Percentiles rank a stretch among this genome's conserved stretches.
Evolutionary conservation across 257 asterid genomes (phyloP).

Genomic region (Knoxia roxburghii): DNA sequence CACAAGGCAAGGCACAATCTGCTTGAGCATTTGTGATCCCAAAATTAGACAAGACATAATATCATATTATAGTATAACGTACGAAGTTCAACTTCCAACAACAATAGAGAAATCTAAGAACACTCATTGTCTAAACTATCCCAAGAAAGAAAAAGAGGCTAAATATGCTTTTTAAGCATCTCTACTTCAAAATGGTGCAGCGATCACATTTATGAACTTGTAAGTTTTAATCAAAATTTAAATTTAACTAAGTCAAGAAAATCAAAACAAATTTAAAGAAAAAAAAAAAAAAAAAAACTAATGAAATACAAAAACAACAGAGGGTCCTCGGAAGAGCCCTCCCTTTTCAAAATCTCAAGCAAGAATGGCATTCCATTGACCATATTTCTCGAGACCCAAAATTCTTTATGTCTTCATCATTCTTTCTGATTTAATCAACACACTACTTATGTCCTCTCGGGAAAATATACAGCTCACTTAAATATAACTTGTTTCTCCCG

Average conservation of each 20-base stretch:
- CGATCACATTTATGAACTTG: constrained; percentile 40
- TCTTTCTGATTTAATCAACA: constrained; percentile 31
- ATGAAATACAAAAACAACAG: constrained; percentile 52
- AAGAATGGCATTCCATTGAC: constrained; percentile 30
- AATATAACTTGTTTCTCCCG: constrained; percentile 24
- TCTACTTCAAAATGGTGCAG: constrained; percentile 32
- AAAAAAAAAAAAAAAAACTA: constrained; percentile 31
- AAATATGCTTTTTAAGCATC: constrained; percentile 20
- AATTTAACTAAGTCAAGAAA: constrained; percentile 35
- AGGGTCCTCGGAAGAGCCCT: constrained; percentile 25
- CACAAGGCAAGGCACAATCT: too few relatives aligned
- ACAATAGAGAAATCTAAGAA: too few relatives aligned
- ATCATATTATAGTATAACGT: too few relatives aligned
- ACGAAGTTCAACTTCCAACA: too few relatives aligned
- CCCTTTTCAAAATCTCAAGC: constrained; percentile 23
- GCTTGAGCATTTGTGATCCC: too few relatives aligned
- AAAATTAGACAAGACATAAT: too few relatives aligned
- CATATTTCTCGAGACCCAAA: constrained; percentile 33
- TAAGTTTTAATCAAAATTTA: constrained; percentile 36
- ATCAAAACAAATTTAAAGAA: constrained; percentile 5
- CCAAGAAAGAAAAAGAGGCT: background rate
- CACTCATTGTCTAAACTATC: too few relatives aligned
- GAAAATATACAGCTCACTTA: constrained; percentile 42
- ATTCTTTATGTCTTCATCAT: constrained; percentile 28
- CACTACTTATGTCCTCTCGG: constrained; percentile 30